Conservation (phyloP, 148 eudicot genomes). For the Cornus suecica region DNA sequence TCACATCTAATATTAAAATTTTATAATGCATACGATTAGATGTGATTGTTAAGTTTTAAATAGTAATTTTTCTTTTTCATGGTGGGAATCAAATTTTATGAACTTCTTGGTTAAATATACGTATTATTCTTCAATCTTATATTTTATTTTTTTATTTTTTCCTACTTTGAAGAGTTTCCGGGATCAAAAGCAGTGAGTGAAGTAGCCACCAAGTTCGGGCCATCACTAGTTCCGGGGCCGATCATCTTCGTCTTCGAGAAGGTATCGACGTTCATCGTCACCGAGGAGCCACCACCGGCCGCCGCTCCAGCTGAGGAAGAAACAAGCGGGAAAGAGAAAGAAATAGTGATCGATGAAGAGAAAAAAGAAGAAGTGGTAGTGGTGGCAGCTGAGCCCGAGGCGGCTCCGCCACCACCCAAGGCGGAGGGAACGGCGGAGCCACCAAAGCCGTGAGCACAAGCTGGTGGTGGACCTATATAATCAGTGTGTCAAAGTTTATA, state of each 20-base stretch:
- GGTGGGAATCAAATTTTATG: too few relatives aligned
- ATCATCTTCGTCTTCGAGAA: conserved; percentile 53
- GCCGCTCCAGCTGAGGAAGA: conserved; percentile 16
- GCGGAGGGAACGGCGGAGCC: conserved; percentile 25
- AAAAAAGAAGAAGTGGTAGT: conserved; percentile 33
- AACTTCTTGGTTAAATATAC: too few relatives aligned
- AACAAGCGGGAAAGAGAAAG: conserved; percentile 15
- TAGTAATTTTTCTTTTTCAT: too few relatives aligned
- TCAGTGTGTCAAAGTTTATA: background rate
- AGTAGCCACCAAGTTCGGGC: conserved; percentile 43
- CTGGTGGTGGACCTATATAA: background rate
- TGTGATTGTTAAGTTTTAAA: too few relatives aligned
- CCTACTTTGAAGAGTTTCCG: conserved; percentile 43
- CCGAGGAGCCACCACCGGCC: conserved; percentile 33
- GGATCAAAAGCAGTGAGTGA: conserved; percentile 55
- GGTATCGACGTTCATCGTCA: conserved; percentile 49
- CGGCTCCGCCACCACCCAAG: conserved; percentile 14
- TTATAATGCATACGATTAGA: too few relatives aligned
- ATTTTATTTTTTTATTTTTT: too few relatives aligned
- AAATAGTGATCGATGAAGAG: conserved; percentile 33
- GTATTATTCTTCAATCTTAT: too few relatives aligned
- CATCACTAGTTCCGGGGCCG: conserved; percentile 47
- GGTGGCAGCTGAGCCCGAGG: conserved; percentile 3
- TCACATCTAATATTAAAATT: too few relatives aligned
- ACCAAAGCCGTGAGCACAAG: conserved; percentile 24